These are phyloP conservation scores for Phytomonas serpens DNA, from an alignment of 208 protist genomes.

Conservation along the genomic window DNA sequence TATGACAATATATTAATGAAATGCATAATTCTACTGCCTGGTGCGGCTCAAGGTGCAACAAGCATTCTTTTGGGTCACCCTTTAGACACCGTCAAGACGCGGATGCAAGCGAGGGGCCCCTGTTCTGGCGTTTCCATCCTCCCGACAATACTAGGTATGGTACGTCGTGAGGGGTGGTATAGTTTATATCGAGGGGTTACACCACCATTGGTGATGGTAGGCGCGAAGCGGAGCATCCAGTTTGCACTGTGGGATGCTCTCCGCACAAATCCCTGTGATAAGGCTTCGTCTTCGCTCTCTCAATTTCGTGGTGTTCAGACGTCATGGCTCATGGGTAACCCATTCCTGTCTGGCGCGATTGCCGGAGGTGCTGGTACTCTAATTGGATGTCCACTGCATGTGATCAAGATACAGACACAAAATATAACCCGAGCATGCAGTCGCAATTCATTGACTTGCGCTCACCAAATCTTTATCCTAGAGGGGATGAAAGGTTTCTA, in stretches of 20 bases:
- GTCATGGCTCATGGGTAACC: constrained; percentile 14
- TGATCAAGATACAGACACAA: constrained; percentile 86
- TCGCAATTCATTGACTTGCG: constrained; percentile 73
- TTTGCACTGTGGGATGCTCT: constrained; percentile 77
- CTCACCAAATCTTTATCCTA: constrained; percentile 29
- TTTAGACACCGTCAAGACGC: constrained; percentile 84
- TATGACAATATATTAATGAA: background rate
- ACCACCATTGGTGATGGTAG: constrained; percentile 75
- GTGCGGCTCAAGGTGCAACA: constrained; percentile 65
- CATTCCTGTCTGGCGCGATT: constrained; percentile 59
- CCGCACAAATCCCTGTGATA: constrained; percentile 12
- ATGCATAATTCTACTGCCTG: constrained; percentile 34
- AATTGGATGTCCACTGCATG: constrained; percentile 84
- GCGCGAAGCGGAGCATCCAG: constrained; percentile 77
- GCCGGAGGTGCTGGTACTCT: constrained; percentile 76
- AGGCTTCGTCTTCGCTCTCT: background rate
- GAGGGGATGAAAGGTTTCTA: constrained; percentile 76
- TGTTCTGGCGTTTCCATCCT: constrained; percentile 27
- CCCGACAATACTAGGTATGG: constrained; percentile 54
- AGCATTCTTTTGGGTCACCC: constrained; percentile 74
- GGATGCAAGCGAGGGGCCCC: constrained; percentile 72
- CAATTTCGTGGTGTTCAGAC: background rate
- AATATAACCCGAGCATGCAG: constrained; percentile 37
- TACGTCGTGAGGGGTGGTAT: constrained; percentile 39
- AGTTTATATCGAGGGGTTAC: constrained; percentile 73